Conservation (phyloP, 139 green algal genomes). For the Spirogloea muscicola region DNA sequence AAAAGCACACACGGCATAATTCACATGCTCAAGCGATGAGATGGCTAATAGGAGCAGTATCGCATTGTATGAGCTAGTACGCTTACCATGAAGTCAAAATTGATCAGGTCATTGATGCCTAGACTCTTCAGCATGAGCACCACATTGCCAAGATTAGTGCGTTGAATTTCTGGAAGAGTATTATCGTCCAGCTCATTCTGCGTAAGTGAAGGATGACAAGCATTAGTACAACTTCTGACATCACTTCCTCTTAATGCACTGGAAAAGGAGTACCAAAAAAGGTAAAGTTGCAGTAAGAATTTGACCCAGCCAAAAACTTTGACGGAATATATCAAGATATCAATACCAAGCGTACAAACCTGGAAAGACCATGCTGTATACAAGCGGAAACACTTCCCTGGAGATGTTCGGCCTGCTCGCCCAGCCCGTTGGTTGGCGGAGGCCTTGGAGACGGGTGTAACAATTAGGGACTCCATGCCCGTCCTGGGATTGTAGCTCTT, state of each 20-base stretch:
- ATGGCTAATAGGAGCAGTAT: too few species aligned
- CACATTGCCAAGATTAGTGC: constrained; percentile 95
- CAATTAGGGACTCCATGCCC: constrained; percentile 92
- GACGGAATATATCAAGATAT: too few species aligned
- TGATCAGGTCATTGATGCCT: constrained; percentile 87
- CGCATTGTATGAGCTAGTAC: too few species aligned
- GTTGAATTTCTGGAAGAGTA: constrained; percentile 95
- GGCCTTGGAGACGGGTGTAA: constrained; percentile 87
- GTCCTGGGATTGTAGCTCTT: constrained; percentile 93
- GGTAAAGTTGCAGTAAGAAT: too few species aligned
- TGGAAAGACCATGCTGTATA: constrained; percentile 90
- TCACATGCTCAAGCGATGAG: too few species aligned
- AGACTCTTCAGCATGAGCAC: constrained; percentile 92
- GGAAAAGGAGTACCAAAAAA: too few species aligned
- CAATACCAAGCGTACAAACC: too few species aligned
- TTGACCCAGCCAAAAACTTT: too few species aligned
- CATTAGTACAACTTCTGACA: too few species aligned
- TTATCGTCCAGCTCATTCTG: constrained; percentile 96
- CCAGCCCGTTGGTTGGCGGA: constrained; percentile 83
- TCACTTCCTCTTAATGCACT: too few species aligned
- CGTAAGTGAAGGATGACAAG: too few species aligned
- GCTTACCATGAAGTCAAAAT: constrained; percentile 99
- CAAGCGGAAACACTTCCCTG: constrained; percentile 95
- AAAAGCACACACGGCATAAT: too few species aligned
- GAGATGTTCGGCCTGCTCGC: constrained; percentile 56